Base-by-base conservation (phyloP, 2,329 filamentous ascomycete genomes). In the Diaporthe longicolla region DNA sequence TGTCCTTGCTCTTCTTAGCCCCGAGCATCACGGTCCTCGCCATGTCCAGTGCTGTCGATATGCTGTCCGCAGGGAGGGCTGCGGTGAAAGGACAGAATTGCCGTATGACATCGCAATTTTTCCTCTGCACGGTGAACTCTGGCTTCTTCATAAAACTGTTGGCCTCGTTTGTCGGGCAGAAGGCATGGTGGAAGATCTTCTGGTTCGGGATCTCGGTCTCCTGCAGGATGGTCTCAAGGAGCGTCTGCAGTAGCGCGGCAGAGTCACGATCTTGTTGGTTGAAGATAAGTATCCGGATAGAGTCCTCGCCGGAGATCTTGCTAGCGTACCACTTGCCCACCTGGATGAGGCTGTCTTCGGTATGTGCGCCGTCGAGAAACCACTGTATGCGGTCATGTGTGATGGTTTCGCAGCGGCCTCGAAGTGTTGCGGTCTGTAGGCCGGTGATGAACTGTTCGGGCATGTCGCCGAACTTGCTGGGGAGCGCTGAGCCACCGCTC, bases 251-350 rank as follows among this genome's bases (percentile, higher is more conserved):
- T 1, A 97, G 87, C 21, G 89, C 85, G 5, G 86, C 84, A 7
- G 94, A 93, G 79, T 98, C 92, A 43, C 95, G 90, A 13, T 94
- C 95, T 80, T 98, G 95, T 82, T 98, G 96, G 82, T 98, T 98
- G 87, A 98, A 98, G 63, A 98, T 88, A 59, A 98, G 85, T 0
- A 94, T 85, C 8, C 78, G 63, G 13, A 68, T 59, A 0, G 70
- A 63, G 84, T 72, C 55, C 13, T 75, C 50, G 80, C 83, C 76
- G 78, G 79, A 77, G n/a, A 88, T 79, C 63, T 87, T 84, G 10
- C 83, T 83, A 1, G 89, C 89, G 79, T 96, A 96, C 95, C 95
- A 98, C 77, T 86, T 87, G 4, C 91, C 94, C 15, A 93, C 93
- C 55, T 94, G 88, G 70, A 90, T 88, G 76, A 98, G 91, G 78